Evolutionary conservation across 1,284 basidiomycete species (phyloP), one percentile per base, ranked within the genome.

Genomic region (Gomphus bonarii): DNA sequence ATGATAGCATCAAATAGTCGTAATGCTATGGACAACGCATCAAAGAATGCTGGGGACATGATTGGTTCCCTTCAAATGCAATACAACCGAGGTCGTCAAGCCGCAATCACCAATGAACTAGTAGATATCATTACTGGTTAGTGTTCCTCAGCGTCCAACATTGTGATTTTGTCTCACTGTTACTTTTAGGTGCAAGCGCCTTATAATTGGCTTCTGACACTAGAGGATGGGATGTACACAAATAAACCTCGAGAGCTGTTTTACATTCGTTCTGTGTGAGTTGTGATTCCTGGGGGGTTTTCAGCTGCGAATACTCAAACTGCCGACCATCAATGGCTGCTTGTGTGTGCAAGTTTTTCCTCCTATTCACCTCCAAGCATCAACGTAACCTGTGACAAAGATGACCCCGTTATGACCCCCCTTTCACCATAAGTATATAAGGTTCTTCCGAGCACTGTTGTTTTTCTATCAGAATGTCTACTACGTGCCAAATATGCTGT

Each of bases 1-100:
- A 42, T 49, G 50, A 60, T 59, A 52, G 35, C 59, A 49, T 22
- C 53, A 50, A 63, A 61, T 59, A 81, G 93, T 73, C 89, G 95
- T 65, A 98, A 97, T 67, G 95, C 97, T 69, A 99, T 99, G 95
- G 95, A 99, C 84, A 99, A 95, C 69, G 97, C 95, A 54, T 95
- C 95, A 63, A 99, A 95, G 86, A 99, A 99, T 74, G 97, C 95
- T 59, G 79, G 76, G 54, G 92, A 94, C 72, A 95, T 95, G 92
- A 95, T 95, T 67, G 74, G 73, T 63, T 74, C 78, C 54, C 79
- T 97, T 59, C 88, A 89, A 70, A 90, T 95, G 84, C 81, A 95
- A 73, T 95, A 95, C 84, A 98, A 98, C 76, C 91, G 95, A 83
- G 95, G 94, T 80, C 93, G 95, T 72, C 95, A 99, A 80, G 95